These are phyloP conservation scores for Linnemannia schmuckeri DNA, from an alignment of 192 early-diverging fungal genomes.

Conservation along the genomic window DNA sequence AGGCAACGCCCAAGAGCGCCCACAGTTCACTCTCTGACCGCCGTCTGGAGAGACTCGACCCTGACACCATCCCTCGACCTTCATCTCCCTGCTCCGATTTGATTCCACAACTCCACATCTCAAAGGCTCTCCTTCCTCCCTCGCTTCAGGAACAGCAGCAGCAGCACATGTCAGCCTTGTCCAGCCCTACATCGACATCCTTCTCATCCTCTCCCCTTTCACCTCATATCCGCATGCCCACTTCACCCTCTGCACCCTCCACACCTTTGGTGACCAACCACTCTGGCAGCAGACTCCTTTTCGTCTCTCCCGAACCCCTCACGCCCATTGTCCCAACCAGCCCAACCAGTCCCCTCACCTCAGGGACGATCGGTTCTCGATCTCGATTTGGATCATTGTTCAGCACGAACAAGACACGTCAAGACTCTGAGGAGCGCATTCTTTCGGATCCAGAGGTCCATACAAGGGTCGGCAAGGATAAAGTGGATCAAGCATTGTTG, in stretches of 20 bases:
- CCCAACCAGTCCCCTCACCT: not conserved
- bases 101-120: not conserved
- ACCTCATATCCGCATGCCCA: not conserved
- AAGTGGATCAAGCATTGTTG: not conserved
- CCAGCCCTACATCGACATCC: not conserved
- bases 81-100: not conserved
- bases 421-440: not conserved
- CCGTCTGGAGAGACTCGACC: not conserved
- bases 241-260: not conserved
- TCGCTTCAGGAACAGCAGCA: not conserved
- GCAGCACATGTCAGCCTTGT: not conserved
- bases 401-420: not conserved
- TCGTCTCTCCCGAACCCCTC: not conserved
- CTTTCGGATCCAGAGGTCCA: not conserved
- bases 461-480: not conserved
- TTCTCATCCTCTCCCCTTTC: not conserved
- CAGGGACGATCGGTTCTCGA: constrained; percentile 12
- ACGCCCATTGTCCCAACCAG: not conserved
- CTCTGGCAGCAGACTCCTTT: not conserved
- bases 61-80: not conserved
- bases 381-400: constrained; percentile 32
- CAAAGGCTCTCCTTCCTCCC: not conserved
- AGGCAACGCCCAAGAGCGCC: not conserved
- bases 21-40: not conserved
- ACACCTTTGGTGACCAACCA: not conserved